Conservation (phyloP, 106 monocot genomes). For the Hemerocallis citrina region DNA sequence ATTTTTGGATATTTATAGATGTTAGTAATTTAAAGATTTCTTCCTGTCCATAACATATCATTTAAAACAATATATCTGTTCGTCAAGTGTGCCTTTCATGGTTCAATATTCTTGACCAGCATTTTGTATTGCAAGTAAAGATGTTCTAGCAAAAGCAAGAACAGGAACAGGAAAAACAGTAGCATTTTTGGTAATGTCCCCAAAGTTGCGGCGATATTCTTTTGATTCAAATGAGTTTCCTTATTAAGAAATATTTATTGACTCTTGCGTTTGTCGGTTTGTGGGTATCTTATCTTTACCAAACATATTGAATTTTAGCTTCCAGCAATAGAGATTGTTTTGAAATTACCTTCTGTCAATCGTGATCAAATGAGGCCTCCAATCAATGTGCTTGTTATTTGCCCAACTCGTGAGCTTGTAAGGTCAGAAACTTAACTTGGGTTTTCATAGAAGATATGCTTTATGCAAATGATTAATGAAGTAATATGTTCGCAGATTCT, state of each 20-base stretch:
- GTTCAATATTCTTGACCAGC: background rate
- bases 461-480: constrained; percentile 6
- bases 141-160: constrained; percentile 94
- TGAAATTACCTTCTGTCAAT: constrained; percentile 56
- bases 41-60: too few species aligned
- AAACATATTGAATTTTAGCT: constrained; percentile 36
- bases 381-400: constrained; percentile 83
- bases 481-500: constrained; percentile 44
- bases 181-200: constrained; percentile 70
- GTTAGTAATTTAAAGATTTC: too few species aligned
- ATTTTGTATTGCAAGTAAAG: constrained; percentile 60
- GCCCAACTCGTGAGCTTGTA: constrained; percentile 95
- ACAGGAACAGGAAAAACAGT: constrained; percentile 98
- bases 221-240: background rate
- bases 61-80: too few species aligned
- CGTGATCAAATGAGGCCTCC: constrained; percentile 75
- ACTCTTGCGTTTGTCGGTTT: too few species aligned
- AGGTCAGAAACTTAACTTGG: constrained; percentile 30
- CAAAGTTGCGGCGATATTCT: background rate
- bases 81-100: too few species aligned
- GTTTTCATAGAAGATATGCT: background rate
- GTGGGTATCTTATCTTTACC: background rate
- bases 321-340: constrained; percentile 83
- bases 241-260: background rate
- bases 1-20: too few species aligned